Conservation (phyloP, 2,329 filamentous ascomycete species). For the Botrytis tulipae region DNA sequence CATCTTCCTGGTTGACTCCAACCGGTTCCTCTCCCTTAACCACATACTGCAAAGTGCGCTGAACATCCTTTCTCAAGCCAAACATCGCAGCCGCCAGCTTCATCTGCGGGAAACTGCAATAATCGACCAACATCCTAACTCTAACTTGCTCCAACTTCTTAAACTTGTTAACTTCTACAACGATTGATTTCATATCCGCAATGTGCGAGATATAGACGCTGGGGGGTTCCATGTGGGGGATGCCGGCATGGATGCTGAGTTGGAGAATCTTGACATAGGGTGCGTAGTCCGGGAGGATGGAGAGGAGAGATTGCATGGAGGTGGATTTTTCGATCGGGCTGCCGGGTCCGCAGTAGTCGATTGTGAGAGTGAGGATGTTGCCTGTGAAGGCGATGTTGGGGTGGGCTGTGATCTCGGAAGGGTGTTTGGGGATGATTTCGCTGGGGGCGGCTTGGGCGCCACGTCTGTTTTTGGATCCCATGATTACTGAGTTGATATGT, state of each 20-base stretch:
- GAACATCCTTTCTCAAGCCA: not conserved
- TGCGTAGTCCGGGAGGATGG: not conserved
- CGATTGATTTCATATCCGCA: not conserved
- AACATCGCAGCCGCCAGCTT: not conserved
- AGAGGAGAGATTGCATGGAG: not conserved
- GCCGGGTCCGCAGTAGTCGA: not conserved
- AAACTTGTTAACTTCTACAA: not conserved
- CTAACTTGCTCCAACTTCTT: not conserved
- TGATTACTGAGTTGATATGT: not conserved
- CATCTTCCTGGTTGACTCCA: not conserved
- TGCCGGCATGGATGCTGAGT: not conserved
- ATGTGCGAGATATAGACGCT: not conserved
- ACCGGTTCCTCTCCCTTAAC: not conserved
- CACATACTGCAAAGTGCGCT: not conserved
- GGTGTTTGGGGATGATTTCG: not conserved
- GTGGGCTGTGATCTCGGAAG: not conserved
- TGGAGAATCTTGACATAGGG: not conserved
- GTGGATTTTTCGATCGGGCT: not conserved
- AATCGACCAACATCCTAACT: not conserved
- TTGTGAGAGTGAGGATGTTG: not conserved
- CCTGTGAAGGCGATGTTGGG: not conserved
- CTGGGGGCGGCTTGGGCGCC: not conserved
- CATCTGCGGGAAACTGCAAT: not conserved
- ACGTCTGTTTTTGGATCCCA: conserved; percentile 1
- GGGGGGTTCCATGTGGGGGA: not conserved